phyloP scores from a whole-genome alignment of 768 basidiomycete species.

The Hydnomerulius pinastri region DNA sequence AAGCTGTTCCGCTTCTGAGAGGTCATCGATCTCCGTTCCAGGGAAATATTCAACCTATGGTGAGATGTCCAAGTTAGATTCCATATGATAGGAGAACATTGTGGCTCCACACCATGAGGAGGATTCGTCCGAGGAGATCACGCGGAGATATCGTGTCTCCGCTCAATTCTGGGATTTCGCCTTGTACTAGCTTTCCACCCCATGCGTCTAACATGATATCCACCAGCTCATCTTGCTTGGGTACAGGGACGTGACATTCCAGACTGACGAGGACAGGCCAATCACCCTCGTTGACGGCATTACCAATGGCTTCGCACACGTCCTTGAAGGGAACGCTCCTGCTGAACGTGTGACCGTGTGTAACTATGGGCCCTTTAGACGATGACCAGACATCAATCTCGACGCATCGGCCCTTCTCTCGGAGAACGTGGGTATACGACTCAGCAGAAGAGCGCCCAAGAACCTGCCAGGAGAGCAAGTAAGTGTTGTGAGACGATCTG shows the following conservation, averaged over 20 bases:
- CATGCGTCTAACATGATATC: constrained; percentile 50
- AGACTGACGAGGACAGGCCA: constrained; percentile 64
- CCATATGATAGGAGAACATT: neutral
- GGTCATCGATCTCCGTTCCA: constrained; percentile 11
- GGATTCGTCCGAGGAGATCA: constrained; percentile 52
- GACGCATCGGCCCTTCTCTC: constrained; percentile 55
- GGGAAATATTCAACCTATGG: constrained; percentile 58
- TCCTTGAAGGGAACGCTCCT: constrained; percentile 50
- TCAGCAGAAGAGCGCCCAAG: constrained; percentile 54
- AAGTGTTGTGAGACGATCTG: constrained; percentile 70
- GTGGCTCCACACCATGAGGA: constrained; percentile 51
- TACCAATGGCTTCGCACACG: constrained; percentile 45
- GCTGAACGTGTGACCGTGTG: constrained; percentile 62
- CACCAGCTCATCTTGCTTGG: constrained; percentile 55
- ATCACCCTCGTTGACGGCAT: constrained; percentile 28
- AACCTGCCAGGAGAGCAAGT: constrained; percentile 58
- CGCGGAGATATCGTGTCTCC: constrained; percentile 43
- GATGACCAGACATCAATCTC: constrained; percentile 72
- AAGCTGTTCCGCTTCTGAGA: constrained; percentile 2
- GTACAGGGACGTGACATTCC: constrained; percentile 60
- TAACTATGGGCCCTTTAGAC: constrained; percentile 53
- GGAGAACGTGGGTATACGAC: constrained; percentile 57
- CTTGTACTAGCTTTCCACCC: constrained; percentile 53
- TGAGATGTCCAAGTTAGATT: neutral
- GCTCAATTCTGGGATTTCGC: constrained; percentile 5